Evolutionary conservation across 352 stramenopile genomes (phyloP), one percentile per base, ranked within the genome.

Genomic region (Phytophthora sansomeana): DNA sequence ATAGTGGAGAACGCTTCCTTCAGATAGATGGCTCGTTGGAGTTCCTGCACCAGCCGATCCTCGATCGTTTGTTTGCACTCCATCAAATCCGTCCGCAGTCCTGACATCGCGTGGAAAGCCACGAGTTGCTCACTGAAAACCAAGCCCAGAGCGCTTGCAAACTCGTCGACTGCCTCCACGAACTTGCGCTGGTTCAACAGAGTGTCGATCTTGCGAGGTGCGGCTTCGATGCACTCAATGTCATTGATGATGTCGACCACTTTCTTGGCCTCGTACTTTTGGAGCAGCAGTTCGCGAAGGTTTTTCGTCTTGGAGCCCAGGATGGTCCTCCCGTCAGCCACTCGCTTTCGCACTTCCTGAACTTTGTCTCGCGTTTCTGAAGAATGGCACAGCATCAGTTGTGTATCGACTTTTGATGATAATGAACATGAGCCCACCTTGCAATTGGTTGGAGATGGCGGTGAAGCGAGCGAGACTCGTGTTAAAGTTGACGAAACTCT

Each of bases 401-500:
- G n/a, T 5, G 39, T 24, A 19, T 46, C 6, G 28, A 46, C 14
- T 17, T 32, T 17, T 8, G 14, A 52, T 14, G 3, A 9, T 17
- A 48, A 26, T 32, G 35, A 16, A 6, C 7, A 1, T 8, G 38
- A 42, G 21, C 13, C 11, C 52, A 92, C 87, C 87, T 81, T 93
- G 78, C 14, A 93, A 67, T 43, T 93, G 87, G 43, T 89, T 85
- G 1, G 84, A 91, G 51, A 93, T 93, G 53, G 70, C 71, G 17
- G 82, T 85, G 70, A 96, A 96, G 38, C 81, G 81, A 67, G 77
- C 81, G 36, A 96, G 81, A 62, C 83, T 93, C 41, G 83, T 91
- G 71, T 96, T 96, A 56, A 94, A 93, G 59, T 93, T 94, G 69
- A 77, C 68, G 47, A 89, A 94, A 68, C 89, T 94, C 54, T 92